Conservation (phyloP, 345 rosid species). For the Citrus hindsii region DNA sequence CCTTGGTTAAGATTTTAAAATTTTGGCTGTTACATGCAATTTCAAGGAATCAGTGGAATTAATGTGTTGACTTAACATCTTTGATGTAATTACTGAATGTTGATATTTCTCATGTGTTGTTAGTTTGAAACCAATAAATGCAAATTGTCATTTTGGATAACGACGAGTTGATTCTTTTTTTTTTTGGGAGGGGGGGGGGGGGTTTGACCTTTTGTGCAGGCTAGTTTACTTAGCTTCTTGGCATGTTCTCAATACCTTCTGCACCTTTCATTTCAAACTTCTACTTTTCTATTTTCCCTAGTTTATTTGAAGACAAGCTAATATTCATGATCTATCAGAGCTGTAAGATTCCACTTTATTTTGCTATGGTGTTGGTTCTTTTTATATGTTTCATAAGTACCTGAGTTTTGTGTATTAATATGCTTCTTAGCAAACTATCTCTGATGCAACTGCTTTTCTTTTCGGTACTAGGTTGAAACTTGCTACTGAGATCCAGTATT, state of each 20-base stretch:
- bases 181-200: not conserved
- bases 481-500: conserved; percentile 46
- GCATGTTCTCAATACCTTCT: not conserved
- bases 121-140: not conserved
- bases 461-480: conserved; percentile 52
- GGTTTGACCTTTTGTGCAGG: not conserved
- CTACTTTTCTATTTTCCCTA: not conserved
- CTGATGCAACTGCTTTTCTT: conserved; percentile 7
- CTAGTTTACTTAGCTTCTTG: not conserved
- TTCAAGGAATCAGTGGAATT: not conserved
- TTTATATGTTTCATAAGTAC: not conserved
- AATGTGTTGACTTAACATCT: not conserved
- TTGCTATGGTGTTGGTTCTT: not conserved
- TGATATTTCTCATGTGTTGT: not conserved
- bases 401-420: not conserved
- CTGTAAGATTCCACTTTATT: not conserved
- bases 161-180: not conserved
- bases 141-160: not conserved
- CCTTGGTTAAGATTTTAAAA: not conserved
- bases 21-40: not conserved
- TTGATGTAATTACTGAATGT: not conserved
- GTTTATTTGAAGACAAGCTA: not conserved
- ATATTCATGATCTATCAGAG: not conserved
- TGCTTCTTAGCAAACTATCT: not conserved
- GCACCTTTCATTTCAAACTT: not conserved